Conservation (phyloP, 129 eudicot genomes). For the Daucus carota region DH1_v3.0 NC_030384.2:42172501-42173000, state of each 20-base stretch:
- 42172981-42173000: not conserved
- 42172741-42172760: not conserved
- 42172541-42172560: conserved; percentile 20
- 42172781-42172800: not conserved
- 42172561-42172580: conserved; percentile 54
- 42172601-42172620: not conserved
- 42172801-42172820: not conserved
- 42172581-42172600: conserved; percentile 32
- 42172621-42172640: not conserved
- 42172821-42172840: not conserved
- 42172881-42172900: not conserved
- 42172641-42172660: not conserved
- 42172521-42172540: conserved; percentile 21
- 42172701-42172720: not conserved
- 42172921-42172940: too few relatives aligned
- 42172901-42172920: too few relatives aligned
- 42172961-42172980: not conserved
- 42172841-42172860: not conserved
- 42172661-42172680: conserved; percentile 7
- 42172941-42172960: not conserved
- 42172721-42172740: not conserved
- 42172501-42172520: conserved; percentile 52
- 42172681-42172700: not conserved
- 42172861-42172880: not conserved
- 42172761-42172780: not conserved